Conservation (phyloP, 306 rosid species). For the Lupinus albus region DNA sequence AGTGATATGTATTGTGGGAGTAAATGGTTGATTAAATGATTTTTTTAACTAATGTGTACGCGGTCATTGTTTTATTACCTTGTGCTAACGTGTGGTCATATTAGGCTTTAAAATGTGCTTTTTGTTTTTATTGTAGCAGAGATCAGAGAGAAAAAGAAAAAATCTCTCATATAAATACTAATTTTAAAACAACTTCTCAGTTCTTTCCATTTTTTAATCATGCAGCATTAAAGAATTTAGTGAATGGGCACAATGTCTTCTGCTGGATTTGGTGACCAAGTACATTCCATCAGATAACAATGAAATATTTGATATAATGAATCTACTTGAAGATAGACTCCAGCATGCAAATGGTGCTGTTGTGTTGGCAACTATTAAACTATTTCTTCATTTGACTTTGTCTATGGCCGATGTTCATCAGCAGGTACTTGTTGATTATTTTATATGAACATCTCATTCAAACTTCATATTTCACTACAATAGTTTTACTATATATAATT, state of each 20-base stretch:
- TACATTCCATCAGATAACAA: constrained; percentile 80
- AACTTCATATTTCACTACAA: constrained; percentile 20
- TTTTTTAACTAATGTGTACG: constrained; percentile 24
- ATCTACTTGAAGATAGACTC: constrained; percentile 98
- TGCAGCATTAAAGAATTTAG: constrained; percentile 92
- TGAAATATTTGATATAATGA: constrained; percentile 97
- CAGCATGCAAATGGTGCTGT: constrained; percentile 99
- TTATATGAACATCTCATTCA: constrained; percentile 18
- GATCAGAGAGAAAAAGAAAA: constrained; percentile 23
- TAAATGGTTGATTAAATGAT: constrained; percentile 27
- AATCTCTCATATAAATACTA: background rate
- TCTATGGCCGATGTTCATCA: constrained; percentile 99
- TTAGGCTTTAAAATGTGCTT: constrained; percentile 32
- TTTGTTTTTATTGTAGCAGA: constrained; percentile 1
- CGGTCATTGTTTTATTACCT: constrained; percentile 19
- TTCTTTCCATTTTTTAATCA: constrained; percentile 32
- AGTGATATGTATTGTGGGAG: constrained; percentile 20
- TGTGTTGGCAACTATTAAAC: constrained; percentile 91
- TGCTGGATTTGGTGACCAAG: constrained; percentile 85
- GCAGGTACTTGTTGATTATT: constrained; percentile 64
- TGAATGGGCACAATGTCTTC: constrained; percentile 97
- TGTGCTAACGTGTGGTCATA: constrained; percentile 17
- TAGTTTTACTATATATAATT: no score
- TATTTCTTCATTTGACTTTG: constrained; percentile 92
- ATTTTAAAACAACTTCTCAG: constrained; percentile 36